A percentile compares a stretch with the other conserved stretches of the same genome.
phyloP scores from a whole-genome alignment of 2,329 filamentous ascomycete genomes.

The Xylaria sp. region DNA sequence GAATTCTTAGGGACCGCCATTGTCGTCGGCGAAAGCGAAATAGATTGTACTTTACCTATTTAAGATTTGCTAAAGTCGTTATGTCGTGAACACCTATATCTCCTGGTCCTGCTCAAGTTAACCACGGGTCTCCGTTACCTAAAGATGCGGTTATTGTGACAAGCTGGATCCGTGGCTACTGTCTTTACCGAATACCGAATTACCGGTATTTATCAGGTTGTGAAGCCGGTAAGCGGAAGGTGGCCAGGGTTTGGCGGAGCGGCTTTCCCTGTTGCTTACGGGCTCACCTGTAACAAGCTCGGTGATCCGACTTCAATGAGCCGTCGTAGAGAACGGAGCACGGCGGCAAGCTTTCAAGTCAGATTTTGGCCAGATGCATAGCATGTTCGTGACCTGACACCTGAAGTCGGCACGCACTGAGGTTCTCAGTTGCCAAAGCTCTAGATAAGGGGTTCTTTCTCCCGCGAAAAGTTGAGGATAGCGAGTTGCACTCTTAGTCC shows the following conservation, averaged over 20 bases:
- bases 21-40: no score
- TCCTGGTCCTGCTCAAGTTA: background rate
- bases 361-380: no score
- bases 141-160: background rate
- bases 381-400: no score
- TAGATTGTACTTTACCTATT: no score
- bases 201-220: background rate
- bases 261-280: background rate
- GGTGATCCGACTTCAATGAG: background rate
- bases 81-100: background rate
- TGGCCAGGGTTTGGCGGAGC: background rate
- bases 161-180: background rate
- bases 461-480: no score
- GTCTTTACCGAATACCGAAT: constrained; percentile 1
- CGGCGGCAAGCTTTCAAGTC: no score
- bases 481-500: no score
- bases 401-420: background rate
- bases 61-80: background rate
- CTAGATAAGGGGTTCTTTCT: no score
- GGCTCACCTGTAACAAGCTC: background rate
- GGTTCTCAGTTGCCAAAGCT: background rate
- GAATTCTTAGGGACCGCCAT: no score
- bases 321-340: no score
- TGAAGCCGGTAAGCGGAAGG: background rate
- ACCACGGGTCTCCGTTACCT: background rate